Base-by-base conservation (phyloP, 176 grass and related monocot genomes). In the barley (Hordeum vulgare) region DNA sequence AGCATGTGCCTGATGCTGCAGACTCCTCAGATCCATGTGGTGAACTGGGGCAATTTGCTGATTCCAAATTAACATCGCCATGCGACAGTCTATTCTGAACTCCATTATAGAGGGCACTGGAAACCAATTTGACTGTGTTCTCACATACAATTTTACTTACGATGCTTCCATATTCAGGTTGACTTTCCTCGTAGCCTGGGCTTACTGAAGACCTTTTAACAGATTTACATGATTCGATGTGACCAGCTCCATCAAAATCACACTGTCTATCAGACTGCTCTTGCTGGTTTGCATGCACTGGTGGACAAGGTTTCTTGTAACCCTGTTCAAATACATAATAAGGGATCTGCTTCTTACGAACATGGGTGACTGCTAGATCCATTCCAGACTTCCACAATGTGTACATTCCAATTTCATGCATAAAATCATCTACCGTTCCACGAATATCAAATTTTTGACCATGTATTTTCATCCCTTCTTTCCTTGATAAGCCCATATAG, bases 361-460 rank as follows among this genome's bases (percentile, higher is more conserved):
- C 84, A 91, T 98, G 96, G 74, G 90, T 93, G 34, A 98, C 93
- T 85, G 84, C 87, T 56, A 98, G 66, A 66, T 98, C 90, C 96
- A 98, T 98, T 26, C 92, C 92, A 4, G 89, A 81, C 44, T 93
- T 95, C 92, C 92, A 98, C 25, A 85, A 88, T 68, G 92, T 61
- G 69, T 93, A 95, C 90, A 91, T 88, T 83, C 90, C 92, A 6
- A 98, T 94, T 82, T 88, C 88, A 81, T 61, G 86, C 66, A 88
- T 90, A 77, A 95, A 98, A 66, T 93, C 96, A 59, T 98, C 96
- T 70, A 98, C 93, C 67, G 96, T 98, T 74, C 80, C 85, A 84
- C 96, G 90, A 40, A 98, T 98, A 89, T 98, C 96, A 88, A 98
- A 98, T 31, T 91, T 83, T 76, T 95, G 93, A 33, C 96, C 89